Conservation (phyloP, 208 protist genomes). For the Angomonas ambiguus region DNA sequence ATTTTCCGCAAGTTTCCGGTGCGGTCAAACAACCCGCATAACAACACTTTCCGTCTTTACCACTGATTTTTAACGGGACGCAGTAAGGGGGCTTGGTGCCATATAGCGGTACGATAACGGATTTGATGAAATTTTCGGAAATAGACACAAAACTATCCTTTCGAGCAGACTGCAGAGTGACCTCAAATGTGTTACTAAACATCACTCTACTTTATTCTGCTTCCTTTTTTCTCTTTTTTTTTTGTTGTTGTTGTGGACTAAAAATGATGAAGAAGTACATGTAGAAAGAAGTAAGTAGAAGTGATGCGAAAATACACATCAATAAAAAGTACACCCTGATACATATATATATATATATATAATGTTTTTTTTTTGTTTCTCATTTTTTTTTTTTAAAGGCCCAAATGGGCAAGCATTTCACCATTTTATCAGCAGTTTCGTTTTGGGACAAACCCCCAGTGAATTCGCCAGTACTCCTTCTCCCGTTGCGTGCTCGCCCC, state of each 20-base stretch:
- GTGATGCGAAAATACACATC: not conserved
- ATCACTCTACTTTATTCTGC: constrained; percentile 10
- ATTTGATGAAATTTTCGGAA: constrained; percentile 46
- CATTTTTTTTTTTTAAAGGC: not conserved
- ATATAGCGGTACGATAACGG: constrained; percentile 37
- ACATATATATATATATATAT: not conserved
- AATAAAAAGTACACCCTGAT: not conserved
- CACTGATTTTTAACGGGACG: constrained; percentile 53
- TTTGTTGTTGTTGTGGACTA: not conserved
- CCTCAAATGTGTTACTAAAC: constrained; percentile 33
- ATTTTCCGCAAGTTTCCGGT: constrained; percentile 40
- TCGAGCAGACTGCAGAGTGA: constrained; percentile 42
- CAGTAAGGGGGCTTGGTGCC: constrained; percentile 33
- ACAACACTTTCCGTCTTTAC: constrained; percentile 32
- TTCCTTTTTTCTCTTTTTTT: constrained; percentile 4
- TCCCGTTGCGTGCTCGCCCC: constrained; percentile 39
- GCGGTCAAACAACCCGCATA: constrained; percentile 73
- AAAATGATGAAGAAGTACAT: not conserved
- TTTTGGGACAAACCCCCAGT: constrained; percentile 67
- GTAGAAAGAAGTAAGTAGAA: not conserved
- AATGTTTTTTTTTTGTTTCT: not conserved
- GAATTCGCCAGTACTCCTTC: constrained; percentile 73
- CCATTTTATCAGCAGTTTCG: not conserved
- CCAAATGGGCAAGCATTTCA: not conserved
- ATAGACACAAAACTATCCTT: constrained; percentile 69